Conservation (phyloP, 305 asterid genomes). For the Rubia peregrina region DNA sequence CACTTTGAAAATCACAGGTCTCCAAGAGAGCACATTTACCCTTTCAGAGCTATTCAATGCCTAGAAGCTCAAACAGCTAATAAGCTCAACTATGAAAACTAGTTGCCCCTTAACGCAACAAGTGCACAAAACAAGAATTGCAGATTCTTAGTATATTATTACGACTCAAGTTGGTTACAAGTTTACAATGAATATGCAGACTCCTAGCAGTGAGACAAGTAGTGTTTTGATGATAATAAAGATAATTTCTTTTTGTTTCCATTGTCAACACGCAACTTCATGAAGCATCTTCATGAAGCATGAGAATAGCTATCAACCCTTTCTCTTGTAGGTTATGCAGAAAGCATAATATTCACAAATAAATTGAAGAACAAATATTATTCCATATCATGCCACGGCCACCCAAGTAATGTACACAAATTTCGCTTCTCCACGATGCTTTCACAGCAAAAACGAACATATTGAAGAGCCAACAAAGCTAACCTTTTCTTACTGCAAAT, state of each 20-base stretch:
- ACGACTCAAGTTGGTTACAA: not conserved
- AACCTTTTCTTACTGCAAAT: not conserved
- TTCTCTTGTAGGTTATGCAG: not conserved
- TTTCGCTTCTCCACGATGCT: not conserved
- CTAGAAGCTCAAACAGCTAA: not conserved
- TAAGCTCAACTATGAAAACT: not conserved
- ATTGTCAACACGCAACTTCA: not conserved
- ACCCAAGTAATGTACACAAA: not conserved
- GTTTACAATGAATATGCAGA: too few relatives aligned
- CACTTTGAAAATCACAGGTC: not conserved
- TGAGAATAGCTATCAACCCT: not conserved
- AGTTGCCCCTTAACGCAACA: not conserved
- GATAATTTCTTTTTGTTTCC: not conserved
- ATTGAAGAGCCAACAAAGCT: not conserved
- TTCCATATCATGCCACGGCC: not conserved
- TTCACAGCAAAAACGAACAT: not conserved
- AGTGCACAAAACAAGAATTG: not conserved
- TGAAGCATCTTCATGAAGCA: not conserved
- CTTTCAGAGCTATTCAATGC: not conserved
- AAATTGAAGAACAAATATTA: not conserved
- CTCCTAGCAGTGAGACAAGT: too few relatives aligned
- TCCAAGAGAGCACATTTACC: not conserved
- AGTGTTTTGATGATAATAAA: not conserved
- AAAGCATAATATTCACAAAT: too few relatives aligned
- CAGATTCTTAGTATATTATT: not conserved